These are phyloP conservation scores for Colletotrichum sp. DNA, from an alignment of 2,329 filamentous ascomycete species.

Conservation along the genomic window DNA sequence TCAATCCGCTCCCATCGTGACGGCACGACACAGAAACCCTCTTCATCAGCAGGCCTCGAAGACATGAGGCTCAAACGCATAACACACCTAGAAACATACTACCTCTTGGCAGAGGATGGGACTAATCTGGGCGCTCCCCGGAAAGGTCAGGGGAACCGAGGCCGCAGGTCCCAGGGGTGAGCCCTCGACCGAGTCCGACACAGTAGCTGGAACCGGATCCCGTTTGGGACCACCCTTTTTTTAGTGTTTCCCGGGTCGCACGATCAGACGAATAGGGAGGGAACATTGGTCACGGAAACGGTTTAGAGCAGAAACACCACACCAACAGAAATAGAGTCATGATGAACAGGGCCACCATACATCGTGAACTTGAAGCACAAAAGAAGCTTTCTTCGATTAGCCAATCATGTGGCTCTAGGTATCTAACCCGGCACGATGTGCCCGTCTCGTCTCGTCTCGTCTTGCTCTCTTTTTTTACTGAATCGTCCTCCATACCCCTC, in stretches of 20 bases:
- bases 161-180: not conserved
- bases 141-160: not conserved
- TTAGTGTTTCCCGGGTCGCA: not conserved
- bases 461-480: not conserved
- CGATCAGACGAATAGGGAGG: not conserved
- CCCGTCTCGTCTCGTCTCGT: not conserved
- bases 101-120: not conserved
- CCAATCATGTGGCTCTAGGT: conserved; percentile 7
- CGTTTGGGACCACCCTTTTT: not conserved
- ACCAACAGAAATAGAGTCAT: not conserved
- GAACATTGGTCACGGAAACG: not conserved
- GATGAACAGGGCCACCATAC: not conserved
- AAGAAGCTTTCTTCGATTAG: not conserved
- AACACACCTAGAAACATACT: not conserved
- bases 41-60: not conserved
- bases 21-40: not conserved
- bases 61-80: not conserved
- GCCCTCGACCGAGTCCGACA: not conserved
- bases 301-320: not conserved
- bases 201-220: conserved; percentile 9
- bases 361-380: not conserved
- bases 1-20: not conserved
- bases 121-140: not conserved
- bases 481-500: not conserved
- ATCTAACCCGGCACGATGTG: not conserved